Conservation (phyloP, 2,329 filamentous ascomycete species). For the Fusarium nygamai region DNA sequence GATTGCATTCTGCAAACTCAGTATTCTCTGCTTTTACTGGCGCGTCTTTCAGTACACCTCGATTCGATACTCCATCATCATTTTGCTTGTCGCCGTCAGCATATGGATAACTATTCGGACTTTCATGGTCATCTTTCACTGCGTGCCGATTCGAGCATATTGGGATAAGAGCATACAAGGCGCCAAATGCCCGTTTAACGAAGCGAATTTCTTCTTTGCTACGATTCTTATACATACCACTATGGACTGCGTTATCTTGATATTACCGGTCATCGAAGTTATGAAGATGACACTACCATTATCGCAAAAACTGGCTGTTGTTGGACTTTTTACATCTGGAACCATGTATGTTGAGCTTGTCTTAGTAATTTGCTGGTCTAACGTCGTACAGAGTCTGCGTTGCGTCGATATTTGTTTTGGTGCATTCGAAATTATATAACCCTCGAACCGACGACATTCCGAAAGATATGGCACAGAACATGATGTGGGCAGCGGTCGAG, state of each 20-base stretch:
- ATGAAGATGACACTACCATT: slow-evolving; percentile 17
- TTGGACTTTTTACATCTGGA: slow-evolving; percentile 17
- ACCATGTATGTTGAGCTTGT: background rate
- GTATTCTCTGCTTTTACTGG: slow-evolving; percentile 46
- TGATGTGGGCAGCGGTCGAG: slow-evolving; percentile 34
- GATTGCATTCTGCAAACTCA: slow-evolving; percentile 42
- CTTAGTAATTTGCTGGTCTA: accelerated
- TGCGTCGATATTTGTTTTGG: slow-evolving; percentile 27
- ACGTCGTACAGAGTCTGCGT: slow-evolving; percentile 11
- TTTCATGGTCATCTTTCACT: slow-evolving; percentile 49
- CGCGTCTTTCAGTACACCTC: slow-evolving; percentile 41
- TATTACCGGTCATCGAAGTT: slow-evolving; percentile 19
- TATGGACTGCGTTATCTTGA: slow-evolving; percentile 31
- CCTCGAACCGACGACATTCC: slow-evolving; percentile 23
- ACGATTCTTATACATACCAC: slow-evolving; percentile 45
- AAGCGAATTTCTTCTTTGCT: slow-evolving; percentile 46
- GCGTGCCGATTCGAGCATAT: slow-evolving; percentile 46
- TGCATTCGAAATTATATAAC: slow-evolving; percentile 19
- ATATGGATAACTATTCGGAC: slow-evolving; percentile 45
- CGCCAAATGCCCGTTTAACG: slow-evolving; percentile 44
- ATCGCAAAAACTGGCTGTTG: slow-evolving; percentile 18
- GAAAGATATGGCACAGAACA: slow-evolving; percentile 18
- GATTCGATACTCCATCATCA: slow-evolving; percentile 42
- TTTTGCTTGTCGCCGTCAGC: slow-evolving; percentile 28
- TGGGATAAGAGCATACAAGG: slow-evolving; percentile 44